Evolutionary conservation across 306 rosid species (phyloP).

Genomic region (Cicer judaicum): DNA sequence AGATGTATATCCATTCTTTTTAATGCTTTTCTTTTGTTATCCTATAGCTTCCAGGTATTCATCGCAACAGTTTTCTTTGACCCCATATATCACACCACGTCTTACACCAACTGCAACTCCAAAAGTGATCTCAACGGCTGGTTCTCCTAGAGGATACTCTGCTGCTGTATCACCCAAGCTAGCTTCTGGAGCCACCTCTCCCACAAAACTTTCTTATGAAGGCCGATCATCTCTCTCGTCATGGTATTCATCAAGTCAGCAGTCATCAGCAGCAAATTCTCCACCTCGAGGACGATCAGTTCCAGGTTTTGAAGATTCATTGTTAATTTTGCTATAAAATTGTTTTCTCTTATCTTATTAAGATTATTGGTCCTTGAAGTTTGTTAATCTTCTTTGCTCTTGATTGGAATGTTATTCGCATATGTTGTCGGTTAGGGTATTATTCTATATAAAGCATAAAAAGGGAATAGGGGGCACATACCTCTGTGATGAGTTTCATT

Average conservation of each 20-base stretch:
- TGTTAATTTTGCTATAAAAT: conserved; percentile 2
- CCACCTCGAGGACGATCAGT: conserved; percentile 77
- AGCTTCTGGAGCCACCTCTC: conserved; percentile 81
- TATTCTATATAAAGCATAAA: conserved; percentile 2
- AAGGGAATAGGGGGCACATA: not conserved
- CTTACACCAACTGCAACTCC: conserved; percentile 96
- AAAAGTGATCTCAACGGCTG: conserved; percentile 71
- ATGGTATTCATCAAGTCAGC: conserved; percentile 98
- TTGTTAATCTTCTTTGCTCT: not conserved
- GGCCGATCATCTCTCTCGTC: conserved; percentile 68
- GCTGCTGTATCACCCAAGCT: conserved; percentile 68
- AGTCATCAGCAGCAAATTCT: conserved; percentile 96
- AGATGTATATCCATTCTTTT: conserved; percentile 20
- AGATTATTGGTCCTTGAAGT: conserved; percentile 11
- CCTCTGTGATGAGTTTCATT: conserved; percentile 4
- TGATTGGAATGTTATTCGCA: conserved; percentile 29
- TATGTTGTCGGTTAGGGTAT: conserved; percentile 2
- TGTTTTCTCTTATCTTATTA: not conserved
- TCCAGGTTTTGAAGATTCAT: conserved; percentile 61
- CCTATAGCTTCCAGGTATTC: conserved; percentile 62
- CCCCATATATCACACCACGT: conserved; percentile 89
- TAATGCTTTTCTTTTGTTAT: conserved; percentile 30
- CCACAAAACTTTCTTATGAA: conserved; percentile 67
- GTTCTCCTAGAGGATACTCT: conserved; percentile 84
- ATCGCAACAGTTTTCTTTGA: conserved; percentile 68